Base-by-base conservation (phyloP, 305 asterid genomes). In the Solanum aculeatissimum region DNA sequence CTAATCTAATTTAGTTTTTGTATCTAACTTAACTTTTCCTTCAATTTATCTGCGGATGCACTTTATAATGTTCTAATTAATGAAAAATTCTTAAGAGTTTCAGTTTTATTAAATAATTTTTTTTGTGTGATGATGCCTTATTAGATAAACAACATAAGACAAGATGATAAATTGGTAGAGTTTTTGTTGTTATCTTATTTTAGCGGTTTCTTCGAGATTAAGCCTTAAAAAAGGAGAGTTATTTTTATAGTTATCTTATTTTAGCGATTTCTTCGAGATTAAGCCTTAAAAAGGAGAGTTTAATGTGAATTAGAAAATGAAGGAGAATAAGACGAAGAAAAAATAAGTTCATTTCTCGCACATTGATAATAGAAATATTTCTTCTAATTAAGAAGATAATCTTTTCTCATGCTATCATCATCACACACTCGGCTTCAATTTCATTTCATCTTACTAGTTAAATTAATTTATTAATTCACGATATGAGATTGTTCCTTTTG, bases 371-470 rank as follows among this genome's bases (percentile, higher is more conserved):
- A 57, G 0, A 57, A 18, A 57, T 57, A 57, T 0, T 21, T 57
- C 21, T 57, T 4, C 3, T 10, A 55, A 27, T 58, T 21, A 21
- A 58, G 0, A n/a, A 57, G 0, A 57, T 2, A 0, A 0, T 57
- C 1, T 57, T 57, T n/a, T 0, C 0, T 4, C 1, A 0, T 57
- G 10, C 4, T 21, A n/a, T 57, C 4, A 19, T 57, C 21, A 0
- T 10, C 3, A 14, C 15, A 4, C 5, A 35, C 40, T 35, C 5
- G 0, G 3, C 14, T 57, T 57, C 3, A 0, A 6, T 0, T 6
- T 57, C 10, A 4, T 57, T 57, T 57, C 1, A 57, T 57, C 19
- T 57, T 0, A 57, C 6, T 54, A 18, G 58, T 53, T 16, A 53
- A n/a, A 57, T 9, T 57, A n/a, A 57, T 57, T 9, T 57, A 57